Evolutionary conservation across 2,329 filamentous ascomycete species (phyloP).

Genomic region (Epichloe bromicola): DNA sequence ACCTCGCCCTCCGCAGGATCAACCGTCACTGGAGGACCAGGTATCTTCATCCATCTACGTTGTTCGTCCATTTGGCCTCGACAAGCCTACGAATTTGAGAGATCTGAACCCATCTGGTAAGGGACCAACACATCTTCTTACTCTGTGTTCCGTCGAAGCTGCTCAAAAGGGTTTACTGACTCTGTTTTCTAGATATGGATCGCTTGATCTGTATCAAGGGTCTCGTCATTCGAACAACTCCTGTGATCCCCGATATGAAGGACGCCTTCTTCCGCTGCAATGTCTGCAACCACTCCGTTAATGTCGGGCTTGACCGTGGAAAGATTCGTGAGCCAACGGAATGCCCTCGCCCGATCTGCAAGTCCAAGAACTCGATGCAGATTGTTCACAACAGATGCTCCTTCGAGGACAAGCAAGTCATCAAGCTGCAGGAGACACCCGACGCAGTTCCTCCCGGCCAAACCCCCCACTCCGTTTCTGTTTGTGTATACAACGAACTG

Average conservation of each 20-base stretch:
- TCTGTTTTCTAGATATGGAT: slow-evolving; percentile 59
- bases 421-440: slow-evolving; percentile 95
- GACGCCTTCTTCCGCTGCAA: slow-evolving; percentile 96
- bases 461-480: slow-evolving; percentile 90
- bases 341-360: slow-evolving; percentile 73
- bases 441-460: slow-evolving; percentile 91
- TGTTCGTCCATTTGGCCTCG: slow-evolving; percentile 79
- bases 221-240: slow-evolving; percentile 86
- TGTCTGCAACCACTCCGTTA: slow-evolving; percentile 80
- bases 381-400: slow-evolving; percentile 91
- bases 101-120: slow-evolving; percentile 78
- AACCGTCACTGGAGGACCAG: slow-evolving; percentile 59
- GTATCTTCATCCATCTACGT: slow-evolving; percentile 72
- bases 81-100: slow-evolving; percentile 77
- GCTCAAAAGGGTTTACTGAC: neutral
- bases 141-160: neutral
- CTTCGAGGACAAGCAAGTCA: slow-evolving; percentile 96
- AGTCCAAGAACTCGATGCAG: slow-evolving; percentile 89
- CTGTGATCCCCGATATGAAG: slow-evolving; percentile 98
- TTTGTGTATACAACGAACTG: slow-evolving; percentile 92
- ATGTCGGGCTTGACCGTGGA: slow-evolving; percentile 85
- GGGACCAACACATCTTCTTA: neutral
- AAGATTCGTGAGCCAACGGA: slow-evolving; percentile 90
- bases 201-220: slow-evolving; percentile 92
- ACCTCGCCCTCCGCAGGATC: slow-evolving; percentile 27